Evolutionary conservation across 345 rosid species (phyloP).

Genomic region (Rhizophora mangle): DNA sequence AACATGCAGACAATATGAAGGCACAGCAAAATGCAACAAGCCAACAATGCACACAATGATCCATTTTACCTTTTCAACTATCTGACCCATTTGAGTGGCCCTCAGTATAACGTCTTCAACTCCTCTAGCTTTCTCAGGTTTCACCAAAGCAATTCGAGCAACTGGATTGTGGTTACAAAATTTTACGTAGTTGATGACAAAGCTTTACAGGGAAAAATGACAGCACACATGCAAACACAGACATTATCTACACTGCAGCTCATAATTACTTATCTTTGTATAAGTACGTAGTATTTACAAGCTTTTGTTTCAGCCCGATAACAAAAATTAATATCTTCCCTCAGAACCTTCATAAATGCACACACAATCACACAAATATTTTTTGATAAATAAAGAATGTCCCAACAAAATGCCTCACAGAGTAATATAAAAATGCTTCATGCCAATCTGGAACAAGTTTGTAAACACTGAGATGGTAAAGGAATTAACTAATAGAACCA

Average conservation of each 20-base stretch:
- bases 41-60: not conserved
- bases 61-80: slow-evolving; percentile 70
- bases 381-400: no score
- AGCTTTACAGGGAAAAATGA: not conserved
- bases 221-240: not conserved
- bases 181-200: not conserved
- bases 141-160: slow-evolving; percentile 93
- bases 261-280: no score
- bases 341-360: no score
- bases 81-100: slow-evolving; percentile 93
- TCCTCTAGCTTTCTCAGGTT: slow-evolving; percentile 95
- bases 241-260: not conserved
- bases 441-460: no score
- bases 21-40: not conserved
- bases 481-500: no score
- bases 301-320: no score
- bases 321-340: no score
- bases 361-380: no score
- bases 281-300: no score
- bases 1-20: not conserved
- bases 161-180: slow-evolving; percentile 33
- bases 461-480: no score
- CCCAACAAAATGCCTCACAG: no score
- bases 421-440: no score
- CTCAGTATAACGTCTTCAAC: slow-evolving; percentile 88